Base-by-base conservation (phyloP, 106 monocot genomes). In the Apostasia shenzhenica region DNA sequence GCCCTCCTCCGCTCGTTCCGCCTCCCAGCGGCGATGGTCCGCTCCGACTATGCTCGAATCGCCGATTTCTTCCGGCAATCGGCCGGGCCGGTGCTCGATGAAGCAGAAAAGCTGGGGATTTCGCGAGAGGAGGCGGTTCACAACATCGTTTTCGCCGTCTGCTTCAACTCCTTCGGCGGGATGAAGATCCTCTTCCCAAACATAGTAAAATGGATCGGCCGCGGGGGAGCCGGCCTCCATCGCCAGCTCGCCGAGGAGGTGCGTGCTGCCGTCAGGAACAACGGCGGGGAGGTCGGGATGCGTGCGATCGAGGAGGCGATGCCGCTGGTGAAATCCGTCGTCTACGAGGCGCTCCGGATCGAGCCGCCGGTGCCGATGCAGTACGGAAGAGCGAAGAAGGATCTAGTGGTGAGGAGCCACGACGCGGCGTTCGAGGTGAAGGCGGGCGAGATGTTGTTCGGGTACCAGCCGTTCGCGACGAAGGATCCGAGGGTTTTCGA, bases 401-500 rank as follows among this genome's bases (percentile, higher is more conserved):
- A 97, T 67, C 58, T 97, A 71, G 80, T 97, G 56, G 67, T 91
- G 48, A 73, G 82, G 78, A 84, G 86, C 76, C 94, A 94, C 63
- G 94, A 94, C 72, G 79, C 87, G 11, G 81, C 74, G 40, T 94
- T 63, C 55, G 66, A 91, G 76, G 86, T 91, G 8, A 50, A 71
- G 14, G 74, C 76, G 3, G 95, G 95, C 53, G 95, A 95, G 82
- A 47, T 91, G 83, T 70, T 95, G 73, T 95, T 91, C 61, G 95
- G 95, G 9, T 95, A 86, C 85, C 95, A 95, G 75, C 95, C 95
- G 10, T 86, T 95, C 61, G 95, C 88, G 68, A 95, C 95, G 14
- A 85, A 75, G 73, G 95, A 95, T 69, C 74, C 87, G 12, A 54
- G 81, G 69, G 84, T 95, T 43, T 95, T 95, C 68, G 86, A 88